These are phyloP conservation scores for Salix caprea DNA, from an alignment of 345 rosid genomes.

Conservation along the genomic window DNA sequence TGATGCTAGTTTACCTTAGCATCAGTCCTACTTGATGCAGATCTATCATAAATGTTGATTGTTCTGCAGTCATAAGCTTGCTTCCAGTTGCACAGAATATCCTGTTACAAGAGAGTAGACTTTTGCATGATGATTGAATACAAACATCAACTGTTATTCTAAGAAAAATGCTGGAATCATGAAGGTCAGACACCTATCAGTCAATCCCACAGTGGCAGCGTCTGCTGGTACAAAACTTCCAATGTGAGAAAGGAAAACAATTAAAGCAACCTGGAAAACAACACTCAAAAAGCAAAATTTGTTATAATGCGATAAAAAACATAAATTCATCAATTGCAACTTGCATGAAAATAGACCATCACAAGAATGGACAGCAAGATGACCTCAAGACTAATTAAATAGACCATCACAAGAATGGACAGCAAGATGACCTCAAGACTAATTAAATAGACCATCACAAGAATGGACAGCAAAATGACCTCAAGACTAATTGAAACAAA, in stretches of 20 bases:
- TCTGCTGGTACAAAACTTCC: slow-evolving; percentile 99
- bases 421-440: not conserved
- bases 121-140: slow-evolving; percentile 13
- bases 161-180: slow-evolving; percentile 18
- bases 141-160: not conserved
- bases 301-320: not conserved
- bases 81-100: slow-evolving; percentile 95
- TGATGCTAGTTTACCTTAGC: slow-evolving; percentile 53
- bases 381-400: not conserved
- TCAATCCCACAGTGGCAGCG: slow-evolving; percentile 87
- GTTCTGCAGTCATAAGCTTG: slow-evolving; percentile 85
- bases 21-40: slow-evolving; percentile 98
- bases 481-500: not conserved
- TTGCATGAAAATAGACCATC: not conserved
- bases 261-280: slow-evolving; percentile 74
- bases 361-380: not conserved
- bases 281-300: not conserved
- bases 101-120: slow-evolving; percentile 38
- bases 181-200: slow-evolving; percentile 60
- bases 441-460: not conserved
- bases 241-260: slow-evolving; percentile 91
- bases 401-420: not conserved
- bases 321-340: not conserved
- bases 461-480: not conserved
- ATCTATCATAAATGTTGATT: slow-evolving; percentile 96